Percentiles rank a stretch among this genome's conserved stretches.
These are phyloP conservation scores for Symbiotaphrina buchneri DNA, from an alignment of 495 filamentous ascomycete species.

Conservation along the genomic window DNA sequence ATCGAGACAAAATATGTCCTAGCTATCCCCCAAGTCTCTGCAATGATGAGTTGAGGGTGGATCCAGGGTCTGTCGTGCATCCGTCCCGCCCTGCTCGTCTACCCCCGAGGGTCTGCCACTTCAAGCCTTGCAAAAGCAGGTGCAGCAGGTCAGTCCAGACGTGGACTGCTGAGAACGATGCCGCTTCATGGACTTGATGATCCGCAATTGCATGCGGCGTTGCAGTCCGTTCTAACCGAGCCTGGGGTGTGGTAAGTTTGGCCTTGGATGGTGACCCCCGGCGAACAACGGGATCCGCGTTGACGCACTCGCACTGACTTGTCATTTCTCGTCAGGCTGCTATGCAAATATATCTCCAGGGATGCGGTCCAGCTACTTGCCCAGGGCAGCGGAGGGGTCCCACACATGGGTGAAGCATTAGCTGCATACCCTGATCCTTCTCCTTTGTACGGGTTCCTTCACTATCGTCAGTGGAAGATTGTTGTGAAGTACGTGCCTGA, in stretches of 20 bases:
- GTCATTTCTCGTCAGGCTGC: constrained; percentile 41
- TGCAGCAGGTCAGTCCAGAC: too few relatives aligned
- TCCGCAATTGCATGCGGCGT: constrained; percentile 57
- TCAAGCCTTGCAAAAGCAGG: too few relatives aligned
- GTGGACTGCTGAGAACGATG: too few relatives aligned
- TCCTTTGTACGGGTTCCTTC: constrained; percentile 78
- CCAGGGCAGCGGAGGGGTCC: constrained; percentile 61
- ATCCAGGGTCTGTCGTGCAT: too few relatives aligned
- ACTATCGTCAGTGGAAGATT: constrained; percentile 76
- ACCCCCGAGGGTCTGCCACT: too few relatives aligned
- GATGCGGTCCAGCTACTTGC: constrained; percentile 69
- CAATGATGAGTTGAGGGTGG: too few relatives aligned
- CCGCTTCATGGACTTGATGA: constrained; percentile 94
- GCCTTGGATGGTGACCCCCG: constrained; percentile 2
- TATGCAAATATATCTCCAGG: constrained; percentile 74
- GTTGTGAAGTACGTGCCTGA: constrained; percentile 84
- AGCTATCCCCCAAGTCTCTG: too few relatives aligned
- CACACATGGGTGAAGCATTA: constrained; percentile 59
- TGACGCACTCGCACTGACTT: constrained; percentile 3
- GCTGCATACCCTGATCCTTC: constrained; percentile 59
- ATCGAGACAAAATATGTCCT: too few relatives aligned
- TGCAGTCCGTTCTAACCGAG: constrained; percentile 58
- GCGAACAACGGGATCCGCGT: constrained; percentile 3
- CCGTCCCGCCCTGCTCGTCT: too few relatives aligned
- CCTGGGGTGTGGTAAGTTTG: constrained; percentile 93